phyloP scores from a whole-genome alignment of 2,329 filamentous ascomycete species.

The Chrysosporium keratinophilum region DNA sequence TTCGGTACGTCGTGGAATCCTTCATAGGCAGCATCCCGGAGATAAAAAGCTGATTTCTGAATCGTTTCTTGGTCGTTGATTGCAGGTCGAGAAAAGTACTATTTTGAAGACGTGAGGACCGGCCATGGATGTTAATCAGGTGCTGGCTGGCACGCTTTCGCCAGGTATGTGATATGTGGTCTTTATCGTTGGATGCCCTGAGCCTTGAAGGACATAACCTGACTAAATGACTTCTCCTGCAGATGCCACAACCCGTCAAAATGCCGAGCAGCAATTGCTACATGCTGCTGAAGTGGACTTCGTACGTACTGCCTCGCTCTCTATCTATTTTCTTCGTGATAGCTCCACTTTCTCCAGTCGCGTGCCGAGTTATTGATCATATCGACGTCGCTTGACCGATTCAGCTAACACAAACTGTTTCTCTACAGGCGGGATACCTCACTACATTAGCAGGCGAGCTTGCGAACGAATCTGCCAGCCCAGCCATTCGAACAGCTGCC shows the following conservation, averaged over 20 bases:
- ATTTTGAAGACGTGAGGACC: slow-evolving; percentile 13
- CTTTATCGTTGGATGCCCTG: neutral
- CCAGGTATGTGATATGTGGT: slow-evolving; percentile 54
- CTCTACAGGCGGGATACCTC: slow-evolving; percentile 71
- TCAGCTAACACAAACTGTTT: neutral
- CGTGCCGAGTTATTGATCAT: neutral
- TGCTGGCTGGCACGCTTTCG: slow-evolving; percentile 93
- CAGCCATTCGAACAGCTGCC: slow-evolving; percentile 82
- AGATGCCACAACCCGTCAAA: slow-evolving; percentile 85
- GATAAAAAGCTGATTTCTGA: slow-evolving; percentile 8
- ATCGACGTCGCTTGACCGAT: neutral
- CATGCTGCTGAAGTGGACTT: slow-evolving; percentile 93
- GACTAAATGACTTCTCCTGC: slow-evolving; percentile 16
- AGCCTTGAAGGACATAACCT: neutral
- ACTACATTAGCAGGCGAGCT: slow-evolving; percentile 86
- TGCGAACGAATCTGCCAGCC: slow-evolving; percentile 74
- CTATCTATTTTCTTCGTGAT: neutral
- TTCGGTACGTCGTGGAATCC: slow-evolving; percentile 9
- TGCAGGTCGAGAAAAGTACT: neutral
- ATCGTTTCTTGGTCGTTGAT: neutral
- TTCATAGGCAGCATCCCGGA: neutral
- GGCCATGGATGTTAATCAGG: slow-evolving; percentile 94
- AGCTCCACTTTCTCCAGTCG: slow-evolving; percentile 5
- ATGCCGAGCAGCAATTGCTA: slow-evolving; percentile 85
- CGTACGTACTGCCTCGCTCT: slow-evolving; percentile 46